Evolutionary conservation across 305 asterid genomes (phyloP), one percentile per base, ranked within the genome.

Genomic region (Fraxinus dipetala): DNA sequence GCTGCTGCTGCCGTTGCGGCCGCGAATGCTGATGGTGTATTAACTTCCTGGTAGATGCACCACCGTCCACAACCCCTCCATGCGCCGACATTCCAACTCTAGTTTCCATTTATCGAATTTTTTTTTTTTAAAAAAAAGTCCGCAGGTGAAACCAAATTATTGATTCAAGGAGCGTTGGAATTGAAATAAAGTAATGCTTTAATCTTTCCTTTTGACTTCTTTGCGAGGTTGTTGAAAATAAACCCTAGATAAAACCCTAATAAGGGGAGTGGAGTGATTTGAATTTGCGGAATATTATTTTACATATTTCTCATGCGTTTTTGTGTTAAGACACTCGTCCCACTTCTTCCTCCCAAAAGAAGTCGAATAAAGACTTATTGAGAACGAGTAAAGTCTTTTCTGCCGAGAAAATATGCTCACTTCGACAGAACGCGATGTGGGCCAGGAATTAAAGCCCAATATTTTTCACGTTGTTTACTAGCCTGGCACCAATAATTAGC

Each of bases 1-100:
- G 67, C 73, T 83, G 85, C 38, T 81, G 83, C 18, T 82, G 54
- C 6, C 18, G 56, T 45, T 45, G 5, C 56, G 56, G 83, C 69
- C 54, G 63, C 10, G 79, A 85, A n/a, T 80, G 78, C 87, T 56
- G 67, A 56, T 56, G 67, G 59, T 48, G 59, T 48, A 48, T 13
- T 48, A 48, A 48, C 59, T 56, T 56, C 11, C 67, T 56, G 67
- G 67, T 18, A 20, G 67, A 56, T 18, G 67, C 22, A 6, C 67
- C 28, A 56, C 67, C 28, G 28, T 56, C 67, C 67, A 56, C 67
- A 56, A 56, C 67, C 10, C 67, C 67, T n/a, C 67, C 28, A 20
- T 56, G 67, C 67, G 67, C 13, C 67, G 67, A 56, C 67, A 56
- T 56, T 28, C 67, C 67, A 56, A 56, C 67, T 56, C 67, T 56